These are phyloP conservation scores for Solanum tarijense DNA, from an alignment of 257 asterid genomes.

Conservation along the genomic window DNA sequence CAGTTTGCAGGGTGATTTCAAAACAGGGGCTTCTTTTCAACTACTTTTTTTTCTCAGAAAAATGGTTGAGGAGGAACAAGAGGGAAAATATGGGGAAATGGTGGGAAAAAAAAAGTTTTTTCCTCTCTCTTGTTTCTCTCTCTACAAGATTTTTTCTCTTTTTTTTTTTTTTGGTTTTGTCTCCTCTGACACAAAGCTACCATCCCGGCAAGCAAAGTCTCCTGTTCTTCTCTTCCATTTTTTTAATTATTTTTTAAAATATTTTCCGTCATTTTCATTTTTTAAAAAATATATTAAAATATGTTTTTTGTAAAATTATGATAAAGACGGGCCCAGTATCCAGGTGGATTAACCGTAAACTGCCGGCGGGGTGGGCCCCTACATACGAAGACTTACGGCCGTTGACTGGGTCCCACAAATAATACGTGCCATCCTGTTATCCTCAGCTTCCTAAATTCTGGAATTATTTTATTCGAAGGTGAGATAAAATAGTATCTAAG, in stretches of 20 bases:
- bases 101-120: conserved; percentile 5
- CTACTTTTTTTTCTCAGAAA: conserved; percentile 45
- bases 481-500: too few species aligned
- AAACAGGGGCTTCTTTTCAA: conserved; percentile 55
- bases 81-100: conserved; percentile 10
- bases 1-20: conserved; percentile 82
- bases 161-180: neutral
- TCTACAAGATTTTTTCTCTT: conserved; percentile 6
- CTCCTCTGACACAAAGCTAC: neutral
- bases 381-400: neutral
- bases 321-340: neutral
- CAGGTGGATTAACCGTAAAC: neutral
- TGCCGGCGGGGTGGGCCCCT: neutral
- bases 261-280: neutral
- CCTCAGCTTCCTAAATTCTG: neutral
- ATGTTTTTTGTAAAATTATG: neutral
- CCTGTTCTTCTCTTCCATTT: neutral
- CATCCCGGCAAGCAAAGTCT: neutral
- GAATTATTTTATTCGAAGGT: neutral
- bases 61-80: conserved; percentile 13
- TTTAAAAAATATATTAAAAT: neutral
- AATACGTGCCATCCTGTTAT: neutral
- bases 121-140: conserved; percentile 42
- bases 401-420: neutral
- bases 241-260: neutral